Percentiles rank a stretch among this genome's conserved stretches.
Conservation (phyloP, 179 eudicot genomes). For the Amaranthus tricolor region DNA sequence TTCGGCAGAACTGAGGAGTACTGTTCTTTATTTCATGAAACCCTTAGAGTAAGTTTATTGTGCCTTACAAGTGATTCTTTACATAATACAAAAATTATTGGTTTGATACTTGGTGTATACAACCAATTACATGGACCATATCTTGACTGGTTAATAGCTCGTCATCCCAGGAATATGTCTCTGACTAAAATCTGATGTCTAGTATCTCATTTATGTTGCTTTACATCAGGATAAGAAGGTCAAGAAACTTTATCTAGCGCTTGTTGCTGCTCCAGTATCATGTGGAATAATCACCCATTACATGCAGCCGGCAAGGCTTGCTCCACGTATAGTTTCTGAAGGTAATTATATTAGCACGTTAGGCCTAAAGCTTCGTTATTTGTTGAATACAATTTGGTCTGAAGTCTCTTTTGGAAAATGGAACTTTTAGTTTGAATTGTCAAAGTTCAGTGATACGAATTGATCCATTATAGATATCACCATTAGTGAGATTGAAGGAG, state of each 20-base stretch:
- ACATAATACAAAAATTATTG: background rate
- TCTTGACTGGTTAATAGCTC: background rate
- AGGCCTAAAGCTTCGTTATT: background rate
- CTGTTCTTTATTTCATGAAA: slow-evolving; percentile 75
- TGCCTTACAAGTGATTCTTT: background rate
- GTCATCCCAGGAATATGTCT: background rate
- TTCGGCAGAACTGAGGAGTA: slow-evolving; percentile 77
- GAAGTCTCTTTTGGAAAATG: background rate
- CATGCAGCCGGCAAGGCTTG: slow-evolving; percentile 73
- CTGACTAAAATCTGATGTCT: slow-evolving; percentile 2
- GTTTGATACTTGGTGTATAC: background rate
- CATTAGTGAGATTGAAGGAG: background rate
- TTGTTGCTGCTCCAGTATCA: slow-evolving; percentile 81
- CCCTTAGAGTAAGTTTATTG: slow-evolving; percentile 67
- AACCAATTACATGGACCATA: background rate
- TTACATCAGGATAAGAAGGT: slow-evolving; percentile 72
- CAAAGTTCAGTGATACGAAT: too few relatives aligned
- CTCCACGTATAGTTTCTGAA: slow-evolving; percentile 81
- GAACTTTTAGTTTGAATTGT: too few relatives aligned
- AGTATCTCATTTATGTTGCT: slow-evolving; percentile 12
- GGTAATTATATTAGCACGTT: slow-evolving; percentile 39
- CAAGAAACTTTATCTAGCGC: slow-evolving; percentile 87
- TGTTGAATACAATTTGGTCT: background rate
- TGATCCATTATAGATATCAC: background rate
- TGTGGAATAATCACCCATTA: slow-evolving; percentile 78